Conservation (phyloP, 352 stramenopile species). For the Peronosclerospora sorghi region DNA sequence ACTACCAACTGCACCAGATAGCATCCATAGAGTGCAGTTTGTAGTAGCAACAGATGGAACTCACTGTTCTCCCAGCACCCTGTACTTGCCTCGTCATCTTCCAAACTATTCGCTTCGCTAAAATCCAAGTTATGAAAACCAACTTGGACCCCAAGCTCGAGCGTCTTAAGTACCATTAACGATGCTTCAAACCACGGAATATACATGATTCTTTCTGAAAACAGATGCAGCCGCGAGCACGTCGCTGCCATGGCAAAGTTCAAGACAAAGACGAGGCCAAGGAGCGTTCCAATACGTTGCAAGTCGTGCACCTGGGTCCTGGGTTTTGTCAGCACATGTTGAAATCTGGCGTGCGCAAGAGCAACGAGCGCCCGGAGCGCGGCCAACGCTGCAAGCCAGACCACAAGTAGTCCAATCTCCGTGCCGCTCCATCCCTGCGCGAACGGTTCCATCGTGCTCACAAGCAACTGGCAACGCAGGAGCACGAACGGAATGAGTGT, state of each 20-base stretch:
- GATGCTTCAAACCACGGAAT: slow-evolving; percentile 69
- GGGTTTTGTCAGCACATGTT: slow-evolving; percentile 51
- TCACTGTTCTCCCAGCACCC: slow-evolving; percentile 48
- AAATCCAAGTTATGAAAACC: slow-evolving; percentile 54
- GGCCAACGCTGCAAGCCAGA: slow-evolving; percentile 52
- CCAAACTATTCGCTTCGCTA: slow-evolving; percentile 15
- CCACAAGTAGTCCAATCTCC: slow-evolving; percentile 38
- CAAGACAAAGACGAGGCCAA: slow-evolving; percentile 26
- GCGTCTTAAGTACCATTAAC: slow-evolving; percentile 50
- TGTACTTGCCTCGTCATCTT: slow-evolving; percentile 22
- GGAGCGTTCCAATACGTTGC: slow-evolving; percentile 36
- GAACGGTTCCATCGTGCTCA: slow-evolving; percentile 46
- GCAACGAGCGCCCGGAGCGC: slow-evolving; percentile 52
- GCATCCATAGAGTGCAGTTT: slow-evolving; percentile 44
- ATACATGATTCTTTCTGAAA: slow-evolving; percentile 44
- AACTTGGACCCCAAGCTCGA: slow-evolving; percentile 60
- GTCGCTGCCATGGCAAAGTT: slow-evolving; percentile 30
- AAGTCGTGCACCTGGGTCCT: slow-evolving; percentile 50
- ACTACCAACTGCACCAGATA: slow-evolving; percentile 61
- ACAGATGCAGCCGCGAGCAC: slow-evolving; percentile 29
- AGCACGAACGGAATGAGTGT: slow-evolving; percentile 67
- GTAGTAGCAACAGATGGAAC: slow-evolving; percentile 49
- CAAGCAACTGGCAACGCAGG: slow-evolving; percentile 60
- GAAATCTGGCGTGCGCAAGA: slow-evolving; percentile 50
- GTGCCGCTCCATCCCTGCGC: slow-evolving; percentile 18